Evolutionary conservation across 192 early-diverging fungal species (phyloP), one percentile per base, ranked within the genome.

Genomic region (Linnemannia zychae): DNA sequence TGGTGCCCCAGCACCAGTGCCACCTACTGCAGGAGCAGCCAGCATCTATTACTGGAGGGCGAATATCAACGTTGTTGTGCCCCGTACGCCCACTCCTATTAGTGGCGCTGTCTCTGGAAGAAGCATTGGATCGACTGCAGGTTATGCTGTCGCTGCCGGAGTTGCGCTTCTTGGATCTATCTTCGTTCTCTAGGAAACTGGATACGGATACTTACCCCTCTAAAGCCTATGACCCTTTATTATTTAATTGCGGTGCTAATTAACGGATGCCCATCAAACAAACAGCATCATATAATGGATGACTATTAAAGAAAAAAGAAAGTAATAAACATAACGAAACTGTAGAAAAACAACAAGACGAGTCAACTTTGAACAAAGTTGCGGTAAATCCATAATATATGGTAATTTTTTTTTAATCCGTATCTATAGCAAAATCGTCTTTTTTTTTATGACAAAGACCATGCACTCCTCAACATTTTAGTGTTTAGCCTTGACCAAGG

Each of bases 401-500:
- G n/a, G n/a, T n/a, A n/a, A n/a, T n/a, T n/a, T n/a, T n/a, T n/a
- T n/a, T n/a, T n/a, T n/a, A n/a, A n/a, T n/a, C n/a, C n/a, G n/a
- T n/a, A n/a, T n/a, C n/a, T n/a, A n/a, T n/a, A n/a, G n/a, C n/a
- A n/a, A n/a, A n/a, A n/a, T n/a, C n/a, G n/a, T n/a, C n/a, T n/a
- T n/a, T n/a, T n/a, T n/a, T n/a, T n/a, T n/a, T n/a, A n/a, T n/a
- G n/a, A n/a, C n/a, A n/a, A n/a, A n/a, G n/a, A n/a, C n/a, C n/a
- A n/a, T n/a, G n/a, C n/a, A n/a, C n/a, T n/a, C n/a, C n/a, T n/a
- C n/a, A n/a, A n/a, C n/a, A n/a, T n/a, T n/a, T 82, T 89, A 89
- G 38, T 81, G 70, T 75, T 88, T 91, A 36, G 90, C 79, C 63
- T 77, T 72, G 44, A 89, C 83, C 46, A 88, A 71, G 34, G 82